Base-by-base conservation (phyloP, 495 filamentous ascomycete species). In the Xylaria castorea region DNA sequence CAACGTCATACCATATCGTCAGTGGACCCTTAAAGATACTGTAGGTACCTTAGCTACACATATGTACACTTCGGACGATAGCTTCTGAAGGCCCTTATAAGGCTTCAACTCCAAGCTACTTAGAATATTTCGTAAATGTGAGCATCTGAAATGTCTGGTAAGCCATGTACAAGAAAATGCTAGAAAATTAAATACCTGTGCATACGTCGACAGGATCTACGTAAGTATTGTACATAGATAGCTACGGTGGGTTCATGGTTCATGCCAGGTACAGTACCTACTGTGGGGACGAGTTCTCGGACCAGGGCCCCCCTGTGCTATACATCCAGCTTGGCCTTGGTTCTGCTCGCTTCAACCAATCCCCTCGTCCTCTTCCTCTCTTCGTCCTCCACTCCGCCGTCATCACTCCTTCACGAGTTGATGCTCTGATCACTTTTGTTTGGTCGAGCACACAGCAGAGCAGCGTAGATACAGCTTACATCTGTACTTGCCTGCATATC, bases 1-100 rank as follows among this genome's bases (percentile, higher is more conserved):
- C 50, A 36, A 68, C 66, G 50, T 68, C 66, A 68, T 68, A 40
- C 57, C 66, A 68, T 68, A 40, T 42, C 8, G 25, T 7, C 5
- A 16, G 22, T 5, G 51, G 53, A 57, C 53, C 53, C 53, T 57
- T 57, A 7, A 25, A 36, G 34, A 27, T 27, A 48, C 38, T 42
- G 44, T 7, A 9, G 4, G 36, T 38, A 48, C 44, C 18, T 20
- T n/a, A 48, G 0, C 18, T 48, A 20, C 5, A 48, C 44, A 25
- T 51, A 25, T 22, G 18, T 11, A 51, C 9, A 18, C 20, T 3
- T 51, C 4, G n/a, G 9, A 22, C 11, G 48, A 51, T 22, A 7
- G 16, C 11, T 50, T 50, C 20, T 8, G 20, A 50, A 50, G 5
- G 20, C 20, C 18, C 46, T 18, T 5, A 50, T 50, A 48, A 18